Base-by-base conservation (phyloP, 768 basidiomycete species). In the Lentinula lateritia region DNA sequence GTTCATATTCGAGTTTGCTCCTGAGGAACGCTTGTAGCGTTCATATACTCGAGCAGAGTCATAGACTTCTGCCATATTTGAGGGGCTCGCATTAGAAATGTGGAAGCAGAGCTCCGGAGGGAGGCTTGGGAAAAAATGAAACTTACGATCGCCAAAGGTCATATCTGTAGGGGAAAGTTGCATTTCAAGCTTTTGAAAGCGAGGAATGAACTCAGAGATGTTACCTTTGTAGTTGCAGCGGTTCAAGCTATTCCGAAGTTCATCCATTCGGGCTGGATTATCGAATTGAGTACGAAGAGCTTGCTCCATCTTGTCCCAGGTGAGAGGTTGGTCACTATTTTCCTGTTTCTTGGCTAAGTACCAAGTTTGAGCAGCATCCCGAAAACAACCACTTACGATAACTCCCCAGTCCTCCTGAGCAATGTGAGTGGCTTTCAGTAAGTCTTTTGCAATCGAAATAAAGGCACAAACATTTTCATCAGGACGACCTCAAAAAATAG, bases 21-120 rank as follows among this genome's bases (percentile, higher is more conserved):
- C 20, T n/a, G 58, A 59, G 20, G 28, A 34, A 46, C 52, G 46
- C n/a, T 53, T 39, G 20, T 48, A 56, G 9, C 53, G 39, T 34
- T 65, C 64, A 32, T 43, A 65, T n/a, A 38, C 13, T 10, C 61
- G 52, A 32, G 64, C 64, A 20, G 64, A 39, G 13, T 65, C 62
- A 56, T 65, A 65, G 5, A 62, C 62, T 2, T 43, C 59, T n/a
- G 52, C 53, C 64, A 65, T 65, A 8, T 52, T 38, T 5, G 16
- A 7, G 3, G 58, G 58, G 6, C 3, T 48, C 5, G 12, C 4
- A n/a, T 59, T 45, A 28, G 34, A 18, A n/a, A 59, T 50, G 13
- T 59, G 58, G 46, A 59, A 45, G 12, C n/a, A 18, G 3, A 59
- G 8, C 3, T 59, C 58, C 1, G 42, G 23, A 9, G 58, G 58